Conservation (phyloP, 345 rosid species). For the Cardamine chenopodiifolia region DNA sequence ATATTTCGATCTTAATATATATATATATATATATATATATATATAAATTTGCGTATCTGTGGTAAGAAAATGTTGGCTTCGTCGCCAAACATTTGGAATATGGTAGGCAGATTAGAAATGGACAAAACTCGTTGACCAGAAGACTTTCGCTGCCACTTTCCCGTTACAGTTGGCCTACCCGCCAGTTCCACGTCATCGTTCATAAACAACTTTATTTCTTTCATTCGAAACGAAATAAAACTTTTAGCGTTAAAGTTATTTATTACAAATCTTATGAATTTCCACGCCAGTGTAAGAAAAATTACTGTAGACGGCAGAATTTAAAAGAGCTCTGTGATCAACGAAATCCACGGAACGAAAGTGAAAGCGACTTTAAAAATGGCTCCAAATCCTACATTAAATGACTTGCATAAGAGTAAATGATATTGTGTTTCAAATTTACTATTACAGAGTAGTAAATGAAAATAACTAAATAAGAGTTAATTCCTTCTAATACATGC, state of each 20-base stretch:
- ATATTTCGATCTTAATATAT: neutral
- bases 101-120: slow-evolving; percentile 22
- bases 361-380: neutral
- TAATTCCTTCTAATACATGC: neutral
- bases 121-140: slow-evolving; percentile 30
- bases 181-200: slow-evolving; percentile 14
- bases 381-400: neutral
- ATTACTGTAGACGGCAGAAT: neutral
- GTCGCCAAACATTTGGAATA: slow-evolving; percentile 1
- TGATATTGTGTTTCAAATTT: neutral
- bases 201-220: neutral
- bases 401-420: neutral
- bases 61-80: slow-evolving; percentile 24
- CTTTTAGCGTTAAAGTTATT: too few species aligned
- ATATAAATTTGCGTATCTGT: neutral
- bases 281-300: neutral
- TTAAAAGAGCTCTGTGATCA: neutral
- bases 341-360: neutral
- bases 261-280: neutral
- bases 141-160: slow-evolving; percentile 20
- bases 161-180: slow-evolving; percentile 18
- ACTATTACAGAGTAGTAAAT: neutral
- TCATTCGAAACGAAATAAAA: too few species aligned
- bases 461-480: neutral
- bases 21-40: too few species aligned